Evolutionary conservation across 148 eudicot species (phyloP), one percentile per base, ranked within the genome.

Genomic region (Tetragonia tetragonoides): DNA sequence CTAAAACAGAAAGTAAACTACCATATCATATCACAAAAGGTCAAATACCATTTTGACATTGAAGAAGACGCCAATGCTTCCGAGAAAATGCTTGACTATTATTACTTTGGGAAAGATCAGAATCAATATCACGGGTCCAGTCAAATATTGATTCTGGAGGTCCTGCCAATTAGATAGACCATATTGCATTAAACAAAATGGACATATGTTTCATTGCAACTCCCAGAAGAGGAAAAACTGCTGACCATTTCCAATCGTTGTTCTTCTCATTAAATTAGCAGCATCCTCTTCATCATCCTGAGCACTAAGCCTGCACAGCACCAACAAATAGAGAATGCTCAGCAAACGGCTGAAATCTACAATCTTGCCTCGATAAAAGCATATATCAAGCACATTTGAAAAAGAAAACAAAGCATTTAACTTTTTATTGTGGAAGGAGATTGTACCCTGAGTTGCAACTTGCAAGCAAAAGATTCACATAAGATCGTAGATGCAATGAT

Each of bases 41-140:
- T 70, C 18, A 61, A 77, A 41, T 77, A 89, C 99, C 99, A 85
- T 96, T 96, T 89, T 96, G 99, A 84, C 98, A 90, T 66, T 93
- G 99, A 81, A 96, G 98, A 81, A 96, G 97, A 72, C 99, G 99
- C 99, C 99, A 96, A 81, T 93, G 89, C 84, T 91, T 96, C 82
- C 94, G 87, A 69, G 97, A 93, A 81, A 95, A 93, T 75, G 91
- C 93, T 82, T 91, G 97, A 81, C 79, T 93, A 78, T 82, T 87
- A 20, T 84, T 81, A 79, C 83, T 91, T 73, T 93, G 90, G 83
- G 91, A 88, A 66, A 93, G 77, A 79, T 91, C 97, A 68, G 95
- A 82, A 80, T 87, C 89, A 70, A 90, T 51, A 83, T 93, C 99
- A 75, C 85, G 89, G 53, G 99, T 96, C 99, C 99, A 96, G 85